A percentile compares a stretch with the other conserved stretches of the same genome.
phyloP scores from a whole-genome alignment of 2,329 filamentous ascomycete species.

The Penicillium sp. region DNA sequence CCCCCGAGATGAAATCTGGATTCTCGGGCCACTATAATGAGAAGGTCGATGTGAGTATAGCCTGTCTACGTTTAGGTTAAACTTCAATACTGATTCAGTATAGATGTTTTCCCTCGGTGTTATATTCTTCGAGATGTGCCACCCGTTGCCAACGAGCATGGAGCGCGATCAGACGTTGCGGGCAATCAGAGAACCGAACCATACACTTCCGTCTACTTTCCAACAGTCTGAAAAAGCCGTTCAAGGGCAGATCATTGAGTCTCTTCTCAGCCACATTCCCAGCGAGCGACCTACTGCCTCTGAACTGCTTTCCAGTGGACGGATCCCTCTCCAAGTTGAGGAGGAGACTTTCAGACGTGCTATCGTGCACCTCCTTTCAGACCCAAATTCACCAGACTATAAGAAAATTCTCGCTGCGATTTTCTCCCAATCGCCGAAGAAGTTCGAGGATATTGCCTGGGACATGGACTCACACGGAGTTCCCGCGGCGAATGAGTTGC shows the following conservation, averaged over 20 bases:
- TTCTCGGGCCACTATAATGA: constrained; percentile 77
- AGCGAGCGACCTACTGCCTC: constrained; percentile 77
- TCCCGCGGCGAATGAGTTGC: constrained; percentile 52
- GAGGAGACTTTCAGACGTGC: constrained; percentile 85
- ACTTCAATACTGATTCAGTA: constrained; percentile 8
- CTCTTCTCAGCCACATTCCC: constrained; percentile 77
- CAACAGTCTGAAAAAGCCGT: constrained; percentile 63
- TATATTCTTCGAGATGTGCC: constrained; percentile 98
- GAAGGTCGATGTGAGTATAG: constrained; percentile 76
- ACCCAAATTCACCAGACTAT: constrained; percentile 83
- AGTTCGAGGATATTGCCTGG: constrained; percentile 78
- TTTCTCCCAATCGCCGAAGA: constrained; percentile 72
- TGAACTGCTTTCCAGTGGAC: constrained; percentile 80
- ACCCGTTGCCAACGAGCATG: constrained; percentile 60
- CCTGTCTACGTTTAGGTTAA: background rate
- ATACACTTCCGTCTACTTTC: constrained; percentile 72
- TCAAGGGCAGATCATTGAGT: constrained; percentile 74
- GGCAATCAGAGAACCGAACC: constrained; percentile 64
- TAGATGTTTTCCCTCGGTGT: constrained; percentile 94
- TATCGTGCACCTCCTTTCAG: constrained; percentile 70
- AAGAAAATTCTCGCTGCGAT: constrained; percentile 83
- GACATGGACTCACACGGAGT: constrained; percentile 63
- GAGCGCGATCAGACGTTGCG: constrained; percentile 66
- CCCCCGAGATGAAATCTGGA: constrained; percentile 80
- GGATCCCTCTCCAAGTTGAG: constrained; percentile 86